Evolutionary conservation across 805 yeast genomes (phyloP).

Genomic region (Saturnispora sanitii): DNA sequence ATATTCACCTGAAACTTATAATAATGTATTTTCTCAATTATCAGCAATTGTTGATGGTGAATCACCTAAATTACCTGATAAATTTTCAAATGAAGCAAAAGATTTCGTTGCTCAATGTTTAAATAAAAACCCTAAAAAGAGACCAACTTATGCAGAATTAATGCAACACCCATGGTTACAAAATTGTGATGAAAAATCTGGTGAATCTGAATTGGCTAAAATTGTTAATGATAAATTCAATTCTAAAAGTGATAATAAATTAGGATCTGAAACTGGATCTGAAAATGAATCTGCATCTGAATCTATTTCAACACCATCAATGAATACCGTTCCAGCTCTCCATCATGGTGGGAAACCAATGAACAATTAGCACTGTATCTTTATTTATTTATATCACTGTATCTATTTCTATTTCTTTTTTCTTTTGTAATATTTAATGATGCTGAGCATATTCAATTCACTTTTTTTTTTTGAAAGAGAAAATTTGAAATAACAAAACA

Average conservation of each 20-base stretch:
- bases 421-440: no score
- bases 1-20: conserved; percentile 91
- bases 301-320: no score
- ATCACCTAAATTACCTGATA: conserved; percentile 63
- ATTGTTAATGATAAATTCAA: conserved; percentile 25
- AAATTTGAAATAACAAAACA: background rate
- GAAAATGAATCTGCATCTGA: no score
- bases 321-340: no score
- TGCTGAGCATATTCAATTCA: background rate
- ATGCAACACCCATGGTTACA: conserved; percentile 78
- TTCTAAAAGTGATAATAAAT: no score
- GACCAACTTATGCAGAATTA: conserved; percentile 74
- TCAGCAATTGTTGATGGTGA: conserved; percentile 96
- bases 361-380: no score
- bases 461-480: background rate
- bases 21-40: conserved; percentile 82
- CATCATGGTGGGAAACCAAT: background rate
- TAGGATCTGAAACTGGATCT: no score
- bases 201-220: conserved; percentile 21
- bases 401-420: background rate
- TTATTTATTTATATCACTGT: no score
- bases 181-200: conserved; percentile 33
- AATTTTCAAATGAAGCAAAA: conserved; percentile 67
- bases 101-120: conserved; percentile 71
- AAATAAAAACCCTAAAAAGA: conserved; percentile 65